Conservation (phyloP, 805 yeast species). For the Sugiyamaella qingdaonensis region DNA sequence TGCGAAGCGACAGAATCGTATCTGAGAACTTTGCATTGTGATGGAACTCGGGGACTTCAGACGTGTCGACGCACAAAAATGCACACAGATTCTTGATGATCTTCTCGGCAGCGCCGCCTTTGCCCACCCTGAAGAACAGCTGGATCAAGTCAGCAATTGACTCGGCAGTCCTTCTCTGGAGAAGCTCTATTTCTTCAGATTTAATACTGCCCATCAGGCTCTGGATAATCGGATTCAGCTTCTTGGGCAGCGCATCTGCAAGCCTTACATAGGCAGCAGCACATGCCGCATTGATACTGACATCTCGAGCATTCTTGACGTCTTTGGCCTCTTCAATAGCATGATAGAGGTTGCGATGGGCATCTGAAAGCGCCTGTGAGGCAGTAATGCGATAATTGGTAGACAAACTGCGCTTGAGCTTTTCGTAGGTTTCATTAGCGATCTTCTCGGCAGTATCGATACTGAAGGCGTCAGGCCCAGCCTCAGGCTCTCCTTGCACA, state of each 20-base stretch:
- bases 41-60: constrained; percentile 89
- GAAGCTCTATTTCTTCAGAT: constrained; percentile 56
- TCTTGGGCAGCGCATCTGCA: constrained; percentile 60
- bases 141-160: constrained; percentile 62
- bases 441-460: constrained; percentile 71
- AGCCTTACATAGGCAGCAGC: constrained; percentile 70
- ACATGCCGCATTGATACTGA: constrained; percentile 63
- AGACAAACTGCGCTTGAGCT: constrained; percentile 56
- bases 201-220: constrained; percentile 91
- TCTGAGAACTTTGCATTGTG: constrained; percentile 54
- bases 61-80: constrained; percentile 89
- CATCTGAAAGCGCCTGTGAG: constrained; percentile 70
- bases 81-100: constrained; percentile 88
- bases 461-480: constrained; percentile 91
- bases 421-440: constrained; percentile 59
- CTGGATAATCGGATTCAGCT: constrained; percentile 82
- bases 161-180: constrained; percentile 69
- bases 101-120: constrained; percentile 77
- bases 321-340: constrained; percentile 67
- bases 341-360: constrained; percentile 58
- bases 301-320: constrained; percentile 41
- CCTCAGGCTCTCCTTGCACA: constrained; percentile 90
- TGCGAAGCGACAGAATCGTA: constrained; percentile 65
- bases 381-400: constrained; percentile 69
- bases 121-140: constrained; percentile 53